Conservation (phyloP, 306 rosid species). For the Castanospermum australe region DNA sequence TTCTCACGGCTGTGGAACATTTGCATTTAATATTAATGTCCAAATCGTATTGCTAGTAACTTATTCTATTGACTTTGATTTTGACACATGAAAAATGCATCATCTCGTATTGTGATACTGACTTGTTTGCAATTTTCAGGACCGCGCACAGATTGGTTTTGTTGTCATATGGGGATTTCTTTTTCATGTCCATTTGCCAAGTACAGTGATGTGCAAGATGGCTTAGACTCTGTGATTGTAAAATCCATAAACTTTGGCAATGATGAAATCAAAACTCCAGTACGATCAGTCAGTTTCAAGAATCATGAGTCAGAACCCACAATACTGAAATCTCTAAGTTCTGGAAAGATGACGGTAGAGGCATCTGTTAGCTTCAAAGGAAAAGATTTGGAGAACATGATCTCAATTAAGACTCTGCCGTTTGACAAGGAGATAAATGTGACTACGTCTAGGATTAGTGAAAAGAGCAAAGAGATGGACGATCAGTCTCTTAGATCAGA, state of each 20-base stretch:
- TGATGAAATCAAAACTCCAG: constrained; percentile 52
- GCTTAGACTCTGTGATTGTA: constrained; percentile 59
- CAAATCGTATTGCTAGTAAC: not conserved
- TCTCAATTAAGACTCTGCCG: constrained; percentile 36
- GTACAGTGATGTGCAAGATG: constrained; percentile 58
- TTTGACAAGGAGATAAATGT: constrained; percentile 36
- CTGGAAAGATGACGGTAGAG: constrained; percentile 77
- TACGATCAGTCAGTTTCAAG: constrained; percentile 74
- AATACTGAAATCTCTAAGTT: constrained; percentile 56
- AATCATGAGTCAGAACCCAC: constrained; percentile 62
- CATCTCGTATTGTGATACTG: constrained; percentile 16
- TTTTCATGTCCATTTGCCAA: constrained; percentile 76
- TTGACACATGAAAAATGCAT: constrained; percentile 6
- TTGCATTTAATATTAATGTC: not conserved
- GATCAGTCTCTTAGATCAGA: constrained; percentile 41
- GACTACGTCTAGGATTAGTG: constrained; percentile 16
- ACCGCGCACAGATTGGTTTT: constrained; percentile 11
- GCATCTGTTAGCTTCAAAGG: constrained; percentile 75
- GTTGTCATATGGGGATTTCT: constrained; percentile 68
- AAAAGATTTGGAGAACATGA: constrained; percentile 42
- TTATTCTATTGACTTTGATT: not conserved
- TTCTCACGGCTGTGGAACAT: not conserved
- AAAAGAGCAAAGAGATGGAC: constrained; percentile 46
- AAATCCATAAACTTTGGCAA: constrained; percentile 72
- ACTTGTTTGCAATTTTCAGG: constrained; percentile 44